A percentile compares a stretch with the other conserved stretches of the same genome.
Conservation (phyloP, 2,329 filamentous ascomycete genomes). For the Cordyceps fumosorosea region DNA sequence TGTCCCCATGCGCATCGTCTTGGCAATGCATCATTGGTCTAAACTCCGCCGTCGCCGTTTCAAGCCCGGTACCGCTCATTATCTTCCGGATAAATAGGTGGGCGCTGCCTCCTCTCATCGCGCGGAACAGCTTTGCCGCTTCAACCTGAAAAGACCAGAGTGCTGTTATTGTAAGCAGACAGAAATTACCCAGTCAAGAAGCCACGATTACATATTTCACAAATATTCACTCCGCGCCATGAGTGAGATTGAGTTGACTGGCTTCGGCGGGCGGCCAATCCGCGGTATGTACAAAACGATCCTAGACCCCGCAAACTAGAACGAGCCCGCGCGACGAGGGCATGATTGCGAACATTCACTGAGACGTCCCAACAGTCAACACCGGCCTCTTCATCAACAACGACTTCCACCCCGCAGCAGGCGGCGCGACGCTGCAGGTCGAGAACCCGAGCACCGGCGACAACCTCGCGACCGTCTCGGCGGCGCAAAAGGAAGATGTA, state of each 20-base stretch:
- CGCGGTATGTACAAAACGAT: neutral
- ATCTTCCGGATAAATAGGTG: no score
- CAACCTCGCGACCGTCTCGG: constrained; percentile 16
- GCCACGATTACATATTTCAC: no score
- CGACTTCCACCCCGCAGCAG: constrained; percentile 12
- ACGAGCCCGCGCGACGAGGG: neutral
- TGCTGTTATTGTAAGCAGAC: no score
- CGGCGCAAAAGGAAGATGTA: constrained; percentile 15
- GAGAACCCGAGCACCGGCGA: constrained; percentile 21
- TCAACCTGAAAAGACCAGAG: no score
- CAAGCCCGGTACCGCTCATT: no score
- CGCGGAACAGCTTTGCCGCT: no score
- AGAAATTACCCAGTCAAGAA: no score
- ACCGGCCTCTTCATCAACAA: constrained; percentile 15
- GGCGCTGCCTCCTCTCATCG: no score
- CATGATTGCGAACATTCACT: neutral
- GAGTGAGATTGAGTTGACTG: neutral
- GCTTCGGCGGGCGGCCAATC: neutral
- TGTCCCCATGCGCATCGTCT: no score
- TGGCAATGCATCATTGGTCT: no score
- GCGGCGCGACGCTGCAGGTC: constrained; percentile 1
- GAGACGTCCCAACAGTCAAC: neutral
- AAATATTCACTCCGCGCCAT: neutral
- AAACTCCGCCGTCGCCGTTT: no score
- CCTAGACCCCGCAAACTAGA: neutral